Percentiles rank a stretch among this genome's conserved stretches.
Conservation (phyloP, 805 yeast genomes). For the Nematodospora valgi region DNA sequence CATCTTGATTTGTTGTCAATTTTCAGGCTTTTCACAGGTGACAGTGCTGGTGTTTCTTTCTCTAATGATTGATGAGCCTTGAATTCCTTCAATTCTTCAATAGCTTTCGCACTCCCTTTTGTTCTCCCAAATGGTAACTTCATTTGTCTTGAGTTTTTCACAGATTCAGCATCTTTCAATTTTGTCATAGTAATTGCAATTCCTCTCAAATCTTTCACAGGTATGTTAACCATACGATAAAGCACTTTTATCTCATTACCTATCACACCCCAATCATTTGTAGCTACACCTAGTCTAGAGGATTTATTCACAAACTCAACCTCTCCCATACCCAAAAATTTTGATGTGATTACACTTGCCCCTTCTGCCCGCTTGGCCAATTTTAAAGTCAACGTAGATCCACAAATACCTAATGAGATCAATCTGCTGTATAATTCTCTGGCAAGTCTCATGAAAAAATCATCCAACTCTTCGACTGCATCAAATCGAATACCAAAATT, state of each 20-base stretch:
- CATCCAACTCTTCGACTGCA: conserved; percentile 55
- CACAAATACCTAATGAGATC: conserved; percentile 41
- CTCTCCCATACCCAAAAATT: conserved; percentile 79
- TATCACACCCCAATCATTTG: conserved; percentile 58
- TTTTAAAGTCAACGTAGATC: conserved; percentile 60
- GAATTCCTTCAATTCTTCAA: too few species aligned
- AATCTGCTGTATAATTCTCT: conserved; percentile 59
- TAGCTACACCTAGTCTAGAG: conserved; percentile 56
- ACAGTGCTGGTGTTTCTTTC: too few species aligned
- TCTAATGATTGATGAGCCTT: too few species aligned
- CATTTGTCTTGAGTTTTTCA: conserved; percentile 21
- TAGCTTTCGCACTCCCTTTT: too few species aligned
- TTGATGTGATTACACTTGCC: conserved; percentile 75
- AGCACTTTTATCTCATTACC: conserved; percentile 57
- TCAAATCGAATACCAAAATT: conserved; percentile 87
- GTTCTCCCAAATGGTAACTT: conserved; percentile 17
- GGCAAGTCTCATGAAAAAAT: conserved; percentile 55
- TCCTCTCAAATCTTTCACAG: conserved; percentile 72
- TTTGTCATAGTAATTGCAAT: conserved; percentile 67
- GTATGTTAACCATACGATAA: conserved; percentile 53
- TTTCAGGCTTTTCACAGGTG: background rate
- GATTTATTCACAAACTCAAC: conserved; percentile 66
- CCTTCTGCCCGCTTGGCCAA: conserved; percentile 58
- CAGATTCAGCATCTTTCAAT: conserved; percentile 39
- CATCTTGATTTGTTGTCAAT: background rate